Evolutionary conservation across 2,329 filamentous ascomycete species (phyloP).

Genomic region (Beauveria sp.): DNA sequence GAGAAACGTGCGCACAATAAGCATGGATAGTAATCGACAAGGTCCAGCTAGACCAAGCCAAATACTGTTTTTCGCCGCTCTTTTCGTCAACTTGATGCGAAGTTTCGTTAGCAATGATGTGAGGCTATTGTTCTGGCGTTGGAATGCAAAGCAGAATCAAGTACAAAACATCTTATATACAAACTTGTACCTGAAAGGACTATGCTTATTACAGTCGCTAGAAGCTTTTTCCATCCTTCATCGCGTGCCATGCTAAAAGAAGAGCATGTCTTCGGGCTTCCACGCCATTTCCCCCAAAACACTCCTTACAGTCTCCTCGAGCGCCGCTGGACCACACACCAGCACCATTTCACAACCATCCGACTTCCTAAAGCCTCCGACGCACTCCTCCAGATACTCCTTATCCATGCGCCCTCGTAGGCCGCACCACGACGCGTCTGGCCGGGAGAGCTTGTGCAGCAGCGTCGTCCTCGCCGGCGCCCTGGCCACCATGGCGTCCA

Average conservation of each 20-base stretch:
- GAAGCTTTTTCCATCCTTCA: neutral
- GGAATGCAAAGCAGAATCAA: neutral
- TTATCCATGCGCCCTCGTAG: constrained; percentile 58
- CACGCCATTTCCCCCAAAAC: constrained; percentile 55
- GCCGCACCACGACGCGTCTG: constrained; percentile 59
- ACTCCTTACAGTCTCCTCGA: constrained; percentile 60
- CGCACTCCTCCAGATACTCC: constrained; percentile 53
- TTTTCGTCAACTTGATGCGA: too few species aligned
- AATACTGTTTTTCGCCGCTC: too few species aligned
- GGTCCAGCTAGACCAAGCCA: too few species aligned
- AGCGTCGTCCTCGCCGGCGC: constrained; percentile 54
- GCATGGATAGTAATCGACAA: too few species aligned
- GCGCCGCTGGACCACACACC: constrained; percentile 68
- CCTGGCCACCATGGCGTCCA: constrained; percentile 53
- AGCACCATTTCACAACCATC: constrained; percentile 55
- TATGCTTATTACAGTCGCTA: neutral
- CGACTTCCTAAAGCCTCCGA: constrained; percentile 30
- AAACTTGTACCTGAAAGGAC: neutral
- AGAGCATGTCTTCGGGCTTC: constrained; percentile 63
- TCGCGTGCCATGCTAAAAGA: constrained; percentile 48
- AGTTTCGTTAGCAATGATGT: too few species aligned
- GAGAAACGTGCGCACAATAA: too few species aligned
- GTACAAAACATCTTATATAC: neutral
- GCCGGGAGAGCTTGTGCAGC: constrained; percentile 61
- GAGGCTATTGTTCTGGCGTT: neutral